These are phyloP conservation scores for Immersiella caudata DNA, from an alignment of 495 filamentous ascomycete species.

Conservation along the genomic window DNA sequence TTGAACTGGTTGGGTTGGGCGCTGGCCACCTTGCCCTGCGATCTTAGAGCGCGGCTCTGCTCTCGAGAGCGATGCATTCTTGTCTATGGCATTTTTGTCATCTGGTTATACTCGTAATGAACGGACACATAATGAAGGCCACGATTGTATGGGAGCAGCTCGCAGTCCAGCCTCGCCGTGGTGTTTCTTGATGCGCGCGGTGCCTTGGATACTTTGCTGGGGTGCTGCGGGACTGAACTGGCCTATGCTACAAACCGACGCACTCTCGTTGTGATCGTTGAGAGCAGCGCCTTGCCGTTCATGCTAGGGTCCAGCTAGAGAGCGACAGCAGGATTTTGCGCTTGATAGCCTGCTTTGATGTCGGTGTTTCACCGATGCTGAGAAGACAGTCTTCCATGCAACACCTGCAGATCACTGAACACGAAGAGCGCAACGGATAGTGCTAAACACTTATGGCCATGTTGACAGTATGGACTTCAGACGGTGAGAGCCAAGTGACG, in stretches of 20 bases:
- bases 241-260: too few species aligned
- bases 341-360: too few species aligned
- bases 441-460: neutral
- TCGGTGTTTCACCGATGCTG: too few species aligned
- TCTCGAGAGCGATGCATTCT: conserved; percentile 4
- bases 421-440: neutral
- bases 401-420: neutral
- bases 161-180: too few species aligned
- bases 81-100: neutral
- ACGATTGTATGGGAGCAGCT: neutral
- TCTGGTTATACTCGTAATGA: neutral
- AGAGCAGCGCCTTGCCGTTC: too few species aligned
- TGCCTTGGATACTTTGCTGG: neutral
- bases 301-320: too few species aligned
- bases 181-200: too few species aligned
- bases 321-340: too few species aligned
- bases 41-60: conserved; percentile 8
- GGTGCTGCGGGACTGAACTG: neutral
- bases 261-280: too few species aligned
- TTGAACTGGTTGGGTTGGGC: conserved; percentile 67
- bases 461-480: neutral
- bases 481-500: conserved; percentile 3
- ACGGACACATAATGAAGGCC: neutral
- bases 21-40: conserved; percentile 21
- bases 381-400: neutral